Evolutionary conservation across 2,329 filamentous ascomycete species (phyloP), one percentile per base, ranked within the genome.

Genomic region (Venturia aucupariae): DNA sequence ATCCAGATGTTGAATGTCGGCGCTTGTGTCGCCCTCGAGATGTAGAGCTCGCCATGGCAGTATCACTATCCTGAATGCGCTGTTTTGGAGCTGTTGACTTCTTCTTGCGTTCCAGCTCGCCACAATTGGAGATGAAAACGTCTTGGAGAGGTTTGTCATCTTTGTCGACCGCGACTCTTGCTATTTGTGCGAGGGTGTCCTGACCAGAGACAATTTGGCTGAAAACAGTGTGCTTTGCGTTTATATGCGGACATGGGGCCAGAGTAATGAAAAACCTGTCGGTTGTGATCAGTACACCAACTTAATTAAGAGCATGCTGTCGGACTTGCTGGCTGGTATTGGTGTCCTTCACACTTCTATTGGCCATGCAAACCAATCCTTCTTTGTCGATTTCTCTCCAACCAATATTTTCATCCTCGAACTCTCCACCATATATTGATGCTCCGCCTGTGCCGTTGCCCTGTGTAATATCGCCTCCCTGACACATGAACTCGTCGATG

Each of bases 401-500:
- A 24, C 71, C 68, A 19, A 78, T 68, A 61, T 77, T 76, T 67
- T 78, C 76, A 65, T 78, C 76, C 35, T 74, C 75, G 61, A 76
- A 78, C 41, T 75, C 72, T 13, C 69, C 70, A 39, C 71, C 73
- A 66, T 77, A 78, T 44, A 78, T 77, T 64, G 74, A 76, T 42
- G 66, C 66, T 13, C 73, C 75, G 55, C 76, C 76, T 0, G 76
- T 78, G 15, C 76, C 76, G 64, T 78, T 72, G 61, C 74, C 73
- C 35, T 72, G 71, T 3, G 71, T 75, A 38, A 77, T 77, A 65
- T 78, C 76, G 22, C 76, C 76, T 55, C 76, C 76, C 69, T 78
- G 76, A 3, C 78, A 69, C 76, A 78, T 78, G 69, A 78, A 78
- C 48, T 76, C 75, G 67, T 77, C 74, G 64, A 78, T 77, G 59